A percentile compares a stretch with the other conserved stretches of the same genome.
Evolutionary conservation across 2,329 filamentous ascomycete genomes (phyloP).

Genomic region (Shiraia bambusicola): DNA sequence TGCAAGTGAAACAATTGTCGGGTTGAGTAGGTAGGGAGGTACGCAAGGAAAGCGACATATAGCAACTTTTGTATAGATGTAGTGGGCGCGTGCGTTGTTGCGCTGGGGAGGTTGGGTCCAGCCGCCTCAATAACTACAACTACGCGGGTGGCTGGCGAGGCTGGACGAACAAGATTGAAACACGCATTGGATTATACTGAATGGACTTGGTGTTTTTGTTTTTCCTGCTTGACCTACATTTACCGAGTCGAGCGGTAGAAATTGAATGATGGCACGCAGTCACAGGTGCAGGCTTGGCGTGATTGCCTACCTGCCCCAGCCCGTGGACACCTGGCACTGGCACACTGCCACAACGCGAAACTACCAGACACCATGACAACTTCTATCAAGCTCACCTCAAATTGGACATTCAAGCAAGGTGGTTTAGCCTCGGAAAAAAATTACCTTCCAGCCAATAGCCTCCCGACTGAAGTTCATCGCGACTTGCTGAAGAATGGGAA

Average conservation of each 20-base stretch:
- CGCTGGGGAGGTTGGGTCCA: slow-evolving; percentile 26
- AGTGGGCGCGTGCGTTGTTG: slow-evolving; percentile 23
- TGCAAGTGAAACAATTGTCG: not conserved
- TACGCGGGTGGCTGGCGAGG: slow-evolving; percentile 14
- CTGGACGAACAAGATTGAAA: slow-evolving; percentile 13
- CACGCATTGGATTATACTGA: too few relatives aligned
- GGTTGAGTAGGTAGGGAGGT: not conserved
- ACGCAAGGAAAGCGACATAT: slow-evolving; percentile 19
- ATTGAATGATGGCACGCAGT: too few relatives aligned
- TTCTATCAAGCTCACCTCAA: slow-evolving; percentile 12
- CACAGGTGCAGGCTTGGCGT: too few relatives aligned
- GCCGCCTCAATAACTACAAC: slow-evolving; percentile 4
- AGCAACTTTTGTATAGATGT: slow-evolving; percentile 32
- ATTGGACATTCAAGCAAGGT: slow-evolving; percentile 52
- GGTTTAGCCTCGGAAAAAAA: slow-evolving; percentile 39
- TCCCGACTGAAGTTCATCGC: slow-evolving; percentile 51
- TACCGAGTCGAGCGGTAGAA: too few relatives aligned
- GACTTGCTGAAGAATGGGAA: slow-evolving; percentile 50
- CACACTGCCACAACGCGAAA: too few relatives aligned
- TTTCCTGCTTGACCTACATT: too few relatives aligned
- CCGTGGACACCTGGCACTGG: too few relatives aligned
- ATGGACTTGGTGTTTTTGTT: too few relatives aligned
- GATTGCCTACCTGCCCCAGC: too few relatives aligned
- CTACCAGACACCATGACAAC: not conserved
- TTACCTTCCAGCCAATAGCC: slow-evolving; percentile 46